Evolutionary conservation across 202 grass and related monocot genomes (phyloP).

Genomic region (Tripidium arundinaceum): DNA sequence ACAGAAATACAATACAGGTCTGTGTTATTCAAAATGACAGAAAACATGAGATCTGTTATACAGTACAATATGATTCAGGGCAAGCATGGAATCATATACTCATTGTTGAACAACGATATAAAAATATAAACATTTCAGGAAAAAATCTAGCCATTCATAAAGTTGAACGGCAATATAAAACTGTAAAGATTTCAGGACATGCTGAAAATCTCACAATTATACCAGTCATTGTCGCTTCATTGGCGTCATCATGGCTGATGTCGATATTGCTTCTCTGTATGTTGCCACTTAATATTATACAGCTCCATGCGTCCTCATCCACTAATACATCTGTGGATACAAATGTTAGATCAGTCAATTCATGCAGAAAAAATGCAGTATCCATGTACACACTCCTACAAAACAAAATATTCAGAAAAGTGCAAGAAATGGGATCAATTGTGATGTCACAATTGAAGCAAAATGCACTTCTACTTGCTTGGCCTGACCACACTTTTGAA

Average conservation of each 20-base stretch:
- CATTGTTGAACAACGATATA: too few relatives aligned
- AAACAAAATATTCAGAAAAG: slow-evolving; percentile 10
- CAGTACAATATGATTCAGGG: slow-evolving; percentile 2
- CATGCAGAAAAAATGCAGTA: slow-evolving; percentile 22
- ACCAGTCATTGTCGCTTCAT: slow-evolving; percentile 13
- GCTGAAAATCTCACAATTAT: slow-evolving; percentile 26
- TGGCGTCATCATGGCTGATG: slow-evolving; percentile 29
- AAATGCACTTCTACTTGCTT: slow-evolving; percentile 3
- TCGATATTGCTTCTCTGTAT: slow-evolving; percentile 12
- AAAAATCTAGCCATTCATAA: too few relatives aligned
- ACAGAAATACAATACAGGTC: not conserved
- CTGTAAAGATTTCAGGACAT: slow-evolving; percentile 4
- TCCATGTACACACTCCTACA: not conserved
- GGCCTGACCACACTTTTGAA: slow-evolving; percentile 8
- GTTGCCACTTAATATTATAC: not conserved
- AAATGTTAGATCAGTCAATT: slow-evolving; percentile 43
- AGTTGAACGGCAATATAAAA: too few relatives aligned
- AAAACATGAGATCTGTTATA: slow-evolving; percentile 9
- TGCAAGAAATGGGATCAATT: not conserved
- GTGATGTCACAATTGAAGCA: slow-evolving; percentile 12
- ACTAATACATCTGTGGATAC: slow-evolving; percentile 28
- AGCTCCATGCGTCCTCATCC: slow-evolving; percentile 28
- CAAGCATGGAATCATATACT: not conserved
- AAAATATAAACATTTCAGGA: too few relatives aligned
- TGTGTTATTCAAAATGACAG: slow-evolving; percentile 2